Conservation (phyloP, 2,329 filamentous ascomycete species). For the Dendryphion nanum region DNA sequence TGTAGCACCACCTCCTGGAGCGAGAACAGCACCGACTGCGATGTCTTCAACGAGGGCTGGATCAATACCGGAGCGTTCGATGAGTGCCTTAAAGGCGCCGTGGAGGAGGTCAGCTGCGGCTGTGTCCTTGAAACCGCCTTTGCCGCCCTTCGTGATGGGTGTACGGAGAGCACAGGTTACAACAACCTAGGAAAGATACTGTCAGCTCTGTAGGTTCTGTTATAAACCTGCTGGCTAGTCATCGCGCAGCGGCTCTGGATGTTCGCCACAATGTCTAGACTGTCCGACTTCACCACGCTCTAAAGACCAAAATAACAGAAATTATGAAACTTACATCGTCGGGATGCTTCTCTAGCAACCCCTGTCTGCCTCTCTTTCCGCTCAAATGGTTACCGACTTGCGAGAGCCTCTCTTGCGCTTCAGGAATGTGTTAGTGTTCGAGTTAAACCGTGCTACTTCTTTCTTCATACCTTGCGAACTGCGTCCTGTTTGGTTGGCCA, state of each 20-base stretch:
- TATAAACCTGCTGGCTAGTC: no score
- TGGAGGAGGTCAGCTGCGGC: conserved; percentile 80
- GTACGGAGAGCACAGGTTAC: conserved; percentile 90
- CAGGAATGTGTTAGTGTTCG: conserved; percentile 10
- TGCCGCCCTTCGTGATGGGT: conserved; percentile 87
- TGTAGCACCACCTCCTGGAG: conserved; percentile 90
- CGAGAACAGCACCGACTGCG: conserved; percentile 84
- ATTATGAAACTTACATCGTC: conserved; percentile 50
- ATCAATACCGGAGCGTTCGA: conserved; percentile 85
- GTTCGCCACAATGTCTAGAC: no score
- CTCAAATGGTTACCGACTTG: conserved; percentile 59
- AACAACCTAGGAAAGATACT: no score
- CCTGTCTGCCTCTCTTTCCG: conserved; percentile 40
- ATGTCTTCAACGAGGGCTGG: conserved; percentile 88
- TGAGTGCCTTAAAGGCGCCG: conserved; percentile 76
- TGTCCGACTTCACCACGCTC: no score
- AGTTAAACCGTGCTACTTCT: background rate
- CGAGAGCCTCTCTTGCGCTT: conserved; percentile 58
- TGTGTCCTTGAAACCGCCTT: conserved; percentile 95
- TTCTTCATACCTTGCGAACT: conserved; percentile 16
- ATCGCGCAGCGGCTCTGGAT: no score
- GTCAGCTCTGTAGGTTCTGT: no score
- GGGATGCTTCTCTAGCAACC: conserved; percentile 53
- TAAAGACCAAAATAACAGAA: background rate
- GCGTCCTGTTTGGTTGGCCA: conserved; percentile 39